These are phyloP conservation scores for Aureobasidium sp. DNA, from an alignment of 2,329 filamentous ascomycete species.

Conservation along the genomic window DNA sequence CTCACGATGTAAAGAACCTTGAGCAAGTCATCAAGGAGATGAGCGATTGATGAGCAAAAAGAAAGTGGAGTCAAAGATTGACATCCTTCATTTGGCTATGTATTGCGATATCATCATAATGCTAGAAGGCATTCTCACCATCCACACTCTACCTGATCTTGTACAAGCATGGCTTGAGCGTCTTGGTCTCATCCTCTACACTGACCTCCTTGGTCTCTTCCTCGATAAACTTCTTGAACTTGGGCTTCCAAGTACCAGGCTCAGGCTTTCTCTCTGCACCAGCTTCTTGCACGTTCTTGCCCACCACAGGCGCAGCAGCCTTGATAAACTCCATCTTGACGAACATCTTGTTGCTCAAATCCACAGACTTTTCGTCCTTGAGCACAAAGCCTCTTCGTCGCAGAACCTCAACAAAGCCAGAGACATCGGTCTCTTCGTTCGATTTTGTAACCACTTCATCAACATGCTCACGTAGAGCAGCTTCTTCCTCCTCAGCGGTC, in stretches of 20 bases:
- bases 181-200: constrained; percentile 54
- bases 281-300: constrained; percentile 54
- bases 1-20: constrained; percentile 65
- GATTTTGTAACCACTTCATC: constrained; percentile 54
- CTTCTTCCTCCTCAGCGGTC: constrained; percentile 45
- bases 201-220: constrained; percentile 46
- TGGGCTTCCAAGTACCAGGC: constrained; percentile 32
- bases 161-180: constrained; percentile 93
- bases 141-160: constrained; percentile 59
- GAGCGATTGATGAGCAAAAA: constrained; percentile 38
- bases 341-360: constrained; percentile 95
- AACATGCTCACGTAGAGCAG: constrained; percentile 52
- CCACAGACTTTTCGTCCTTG: constrained; percentile 56
- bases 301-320: constrained; percentile 61
- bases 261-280: constrained; percentile 27
- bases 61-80: too few relatives aligned
- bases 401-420: constrained; percentile 77
- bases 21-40: constrained; percentile 66
- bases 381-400: constrained; percentile 76
- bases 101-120: background rate
- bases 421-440: constrained; percentile 71
- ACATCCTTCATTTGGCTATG: background rate
- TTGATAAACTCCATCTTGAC: constrained; percentile 95
- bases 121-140: background rate
- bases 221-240: constrained; percentile 50